phyloP scores from a whole-genome alignment of 495 filamentous ascomycete species.

The Aspergillus ellipticus region DNA sequence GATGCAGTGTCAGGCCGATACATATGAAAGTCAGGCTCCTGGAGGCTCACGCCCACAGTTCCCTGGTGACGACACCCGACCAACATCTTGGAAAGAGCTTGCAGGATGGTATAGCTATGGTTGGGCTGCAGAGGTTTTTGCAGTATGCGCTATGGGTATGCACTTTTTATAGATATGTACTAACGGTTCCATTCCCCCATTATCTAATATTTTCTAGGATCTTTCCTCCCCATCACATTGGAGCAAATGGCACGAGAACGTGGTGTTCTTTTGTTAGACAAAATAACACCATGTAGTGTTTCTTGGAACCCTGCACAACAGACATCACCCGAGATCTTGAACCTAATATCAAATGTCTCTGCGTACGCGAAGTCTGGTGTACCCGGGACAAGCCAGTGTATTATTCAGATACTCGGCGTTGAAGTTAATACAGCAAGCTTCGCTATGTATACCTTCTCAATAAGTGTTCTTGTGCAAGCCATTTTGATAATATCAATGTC shows the following conservation, averaged over 20 bases:
- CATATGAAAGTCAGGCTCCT: slow-evolving; percentile 23
- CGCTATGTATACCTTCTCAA: slow-evolving; percentile 95
- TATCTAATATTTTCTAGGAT: slow-evolving; percentile 49
- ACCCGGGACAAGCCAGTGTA: slow-evolving; percentile 61
- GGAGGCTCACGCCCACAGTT: slow-evolving; percentile 53
- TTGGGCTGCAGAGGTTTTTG: slow-evolving; percentile 97
- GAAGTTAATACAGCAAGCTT: slow-evolving; percentile 96
- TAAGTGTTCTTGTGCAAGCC: slow-evolving; percentile 85
- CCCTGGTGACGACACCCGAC: slow-evolving; percentile 79
- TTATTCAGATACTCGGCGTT: slow-evolving; percentile 74
- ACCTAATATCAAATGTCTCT: not conserved
- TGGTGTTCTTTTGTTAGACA: slow-evolving; percentile 77
- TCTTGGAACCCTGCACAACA: slow-evolving; percentile 37
- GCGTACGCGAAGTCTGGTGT: slow-evolving; percentile 21
- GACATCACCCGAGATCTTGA: slow-evolving; percentile 11
- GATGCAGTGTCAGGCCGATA: slow-evolving; percentile 13
- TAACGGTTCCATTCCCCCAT: not conserved
- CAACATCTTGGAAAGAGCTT: slow-evolving; percentile 83
- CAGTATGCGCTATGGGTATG: slow-evolving; percentile 82
- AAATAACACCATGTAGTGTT: slow-evolving; percentile 63
- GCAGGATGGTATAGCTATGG: slow-evolving; percentile 94
- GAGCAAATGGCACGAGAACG: slow-evolving; percentile 90
- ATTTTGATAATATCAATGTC: slow-evolving; percentile 92
- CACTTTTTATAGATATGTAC: not conserved
- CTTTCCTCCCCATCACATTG: slow-evolving; percentile 94